phyloP scores from a whole-genome alignment of 2,329 filamentous ascomycete species.

The Neofusicoccum kwambonambiense region DNA sequence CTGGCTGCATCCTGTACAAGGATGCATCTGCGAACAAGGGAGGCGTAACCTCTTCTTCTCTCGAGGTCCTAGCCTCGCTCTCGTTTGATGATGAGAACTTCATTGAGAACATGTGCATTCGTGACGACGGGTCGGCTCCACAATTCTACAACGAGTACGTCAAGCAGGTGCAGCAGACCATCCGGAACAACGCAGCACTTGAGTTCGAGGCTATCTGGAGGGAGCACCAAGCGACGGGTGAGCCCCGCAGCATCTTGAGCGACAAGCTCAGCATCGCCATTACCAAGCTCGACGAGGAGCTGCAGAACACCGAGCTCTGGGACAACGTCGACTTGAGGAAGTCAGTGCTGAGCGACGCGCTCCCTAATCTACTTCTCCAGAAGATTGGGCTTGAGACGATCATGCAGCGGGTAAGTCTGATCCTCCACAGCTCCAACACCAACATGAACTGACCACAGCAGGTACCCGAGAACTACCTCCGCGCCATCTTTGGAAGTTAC shows the following conservation, averaged over 20 bases:
- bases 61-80: conserved; percentile 91
- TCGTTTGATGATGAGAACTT: conserved; percentile 92
- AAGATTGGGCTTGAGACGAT: conserved; percentile 92
- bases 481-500: conserved; percentile 94
- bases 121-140: conserved; percentile 72
- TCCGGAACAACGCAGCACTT: conserved; percentile 84
- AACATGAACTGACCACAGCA: conserved; percentile 32
- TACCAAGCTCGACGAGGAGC: conserved; percentile 92
- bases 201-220: conserved; percentile 99
- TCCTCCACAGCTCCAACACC: neutral
- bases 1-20: conserved; percentile 95
- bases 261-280: conserved; percentile 90
- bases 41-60: conserved; percentile 93
- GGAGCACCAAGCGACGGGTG: conserved; percentile 79
- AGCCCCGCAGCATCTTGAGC: conserved; percentile 79
- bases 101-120: conserved; percentile 88
- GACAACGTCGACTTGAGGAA: conserved; percentile 73
- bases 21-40: conserved; percentile 99
- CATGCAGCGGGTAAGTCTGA: conserved; percentile 64
- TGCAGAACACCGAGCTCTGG: conserved; percentile 93
- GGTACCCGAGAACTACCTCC: conserved; percentile 87
- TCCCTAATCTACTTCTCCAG: conserved; percentile 78
- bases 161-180: conserved; percentile 83
- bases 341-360: conserved; percentile 77
- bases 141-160: conserved; percentile 94